Conservation (phyloP, 768 basidiomycete species). For the Serendipita indica region DNA sequence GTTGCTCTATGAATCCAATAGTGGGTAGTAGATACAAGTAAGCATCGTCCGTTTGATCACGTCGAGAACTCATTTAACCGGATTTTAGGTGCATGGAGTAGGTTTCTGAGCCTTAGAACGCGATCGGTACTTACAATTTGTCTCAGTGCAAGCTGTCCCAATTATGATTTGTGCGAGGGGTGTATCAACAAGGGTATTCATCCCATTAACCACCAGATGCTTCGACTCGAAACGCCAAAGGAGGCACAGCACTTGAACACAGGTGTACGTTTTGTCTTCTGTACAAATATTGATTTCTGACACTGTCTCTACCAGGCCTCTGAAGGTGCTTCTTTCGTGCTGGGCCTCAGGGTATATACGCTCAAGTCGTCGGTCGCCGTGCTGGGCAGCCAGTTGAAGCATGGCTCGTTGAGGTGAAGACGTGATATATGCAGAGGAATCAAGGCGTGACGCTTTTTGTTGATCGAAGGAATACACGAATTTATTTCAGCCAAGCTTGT, state of each 20-base stretch:
- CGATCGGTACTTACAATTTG: background rate
- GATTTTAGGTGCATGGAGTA: constrained; percentile 6
- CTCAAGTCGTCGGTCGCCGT: background rate
- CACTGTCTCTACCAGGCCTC: background rate
- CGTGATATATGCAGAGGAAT: too few relatives aligned
- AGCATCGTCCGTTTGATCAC: background rate
- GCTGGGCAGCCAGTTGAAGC: background rate
- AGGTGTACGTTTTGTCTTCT: background rate
- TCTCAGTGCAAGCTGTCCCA: background rate
- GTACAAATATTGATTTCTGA: background rate
- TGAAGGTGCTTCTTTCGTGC: background rate
- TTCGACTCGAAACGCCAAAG: background rate
- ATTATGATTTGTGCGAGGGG: constrained; percentile 1
- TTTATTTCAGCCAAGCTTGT: too few relatives aligned
- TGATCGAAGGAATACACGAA: too few relatives aligned
- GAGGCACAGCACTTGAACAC: background rate
- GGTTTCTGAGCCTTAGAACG: background rate
- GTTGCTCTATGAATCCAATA: background rate
- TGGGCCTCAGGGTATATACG: background rate
- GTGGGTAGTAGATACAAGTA: background rate
- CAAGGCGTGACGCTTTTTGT: too few relatives aligned
- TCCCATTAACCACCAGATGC: background rate
- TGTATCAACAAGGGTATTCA: constrained; percentile 4
- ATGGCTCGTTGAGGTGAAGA: background rate
- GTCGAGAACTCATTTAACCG: too few relatives aligned